Percentiles rank a stretch among this genome's conserved stretches.
These are phyloP conservation scores for Wickerhamomyces chambardii DNA, from an alignment of 805 yeast species.

Conservation along the genomic window DNA sequence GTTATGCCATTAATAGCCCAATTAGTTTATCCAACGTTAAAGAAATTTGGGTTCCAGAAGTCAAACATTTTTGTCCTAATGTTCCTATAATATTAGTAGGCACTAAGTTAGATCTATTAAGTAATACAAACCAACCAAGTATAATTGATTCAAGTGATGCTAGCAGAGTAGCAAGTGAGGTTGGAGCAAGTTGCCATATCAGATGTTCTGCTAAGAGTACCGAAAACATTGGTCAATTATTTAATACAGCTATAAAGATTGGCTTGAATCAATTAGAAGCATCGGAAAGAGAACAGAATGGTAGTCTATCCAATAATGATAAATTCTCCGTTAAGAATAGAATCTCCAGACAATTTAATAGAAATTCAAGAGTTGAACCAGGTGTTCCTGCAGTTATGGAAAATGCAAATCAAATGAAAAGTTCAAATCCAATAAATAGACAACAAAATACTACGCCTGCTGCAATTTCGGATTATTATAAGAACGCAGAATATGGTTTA, in stretches of 20 bases:
- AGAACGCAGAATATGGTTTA: constrained; percentile 9
- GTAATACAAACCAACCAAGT: constrained; percentile 22
- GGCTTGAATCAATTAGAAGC: constrained; percentile 11
- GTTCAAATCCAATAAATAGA: not conserved
- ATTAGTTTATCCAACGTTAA: constrained; percentile 62
- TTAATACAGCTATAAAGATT: constrained; percentile 41
- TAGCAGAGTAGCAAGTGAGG: constrained; percentile 38
- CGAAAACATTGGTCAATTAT: constrained; percentile 59
- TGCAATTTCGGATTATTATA: constrained; percentile 6
- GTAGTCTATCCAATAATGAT: not conserved
- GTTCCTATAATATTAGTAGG: constrained; percentile 79
- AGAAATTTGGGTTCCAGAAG: constrained; percentile 87
- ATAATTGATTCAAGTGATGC: constrained; percentile 27
- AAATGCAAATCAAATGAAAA: not conserved
- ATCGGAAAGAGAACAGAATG: not conserved
- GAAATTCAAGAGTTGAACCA: too few relatives aligned
- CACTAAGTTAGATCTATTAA: constrained; percentile 57
- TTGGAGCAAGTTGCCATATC: constrained; percentile 64
- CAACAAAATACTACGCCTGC: too few relatives aligned
- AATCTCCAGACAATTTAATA: not conserved
- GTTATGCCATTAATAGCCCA: constrained; percentile 60
- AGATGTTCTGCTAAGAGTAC: constrained; percentile 74
- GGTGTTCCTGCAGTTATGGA: not conserved
- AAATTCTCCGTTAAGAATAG: not conserved
- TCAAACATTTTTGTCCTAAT: constrained; percentile 72